Percentiles rank a stretch among this genome's conserved stretches.
Conservation (phyloP, 164 flowering plant genomes). For the Aristolochia fimbriata region DNA sequence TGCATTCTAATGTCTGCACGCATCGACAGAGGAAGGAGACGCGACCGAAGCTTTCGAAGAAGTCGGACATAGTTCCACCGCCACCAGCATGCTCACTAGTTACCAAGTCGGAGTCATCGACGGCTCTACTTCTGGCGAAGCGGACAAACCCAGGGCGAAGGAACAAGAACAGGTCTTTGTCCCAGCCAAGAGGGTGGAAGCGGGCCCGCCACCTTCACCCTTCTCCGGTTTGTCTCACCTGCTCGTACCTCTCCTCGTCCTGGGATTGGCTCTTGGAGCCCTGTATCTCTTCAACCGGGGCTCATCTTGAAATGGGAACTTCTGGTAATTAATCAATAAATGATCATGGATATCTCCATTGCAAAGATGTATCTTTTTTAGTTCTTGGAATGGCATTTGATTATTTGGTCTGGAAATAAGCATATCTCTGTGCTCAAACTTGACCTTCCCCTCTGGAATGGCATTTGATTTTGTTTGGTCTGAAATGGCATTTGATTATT, state of each 20-base stretch:
- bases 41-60: constrained; percentile 13
- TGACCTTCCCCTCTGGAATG: too few species aligned
- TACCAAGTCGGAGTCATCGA: constrained; percentile 9
- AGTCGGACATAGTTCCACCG: constrained; percentile 14
- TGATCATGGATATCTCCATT: too few species aligned
- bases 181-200: background rate
- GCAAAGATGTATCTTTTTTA: too few species aligned
- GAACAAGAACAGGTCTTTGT: background rate
- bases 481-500: too few species aligned
- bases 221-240: background rate
- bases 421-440: too few species aligned
- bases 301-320: background rate
- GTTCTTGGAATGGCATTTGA: too few species aligned
- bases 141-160: background rate
- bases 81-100: constrained; percentile 11
- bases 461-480: too few species aligned
- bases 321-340: too few species aligned
- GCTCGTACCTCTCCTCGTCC: background rate
- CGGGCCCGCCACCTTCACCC: background rate
- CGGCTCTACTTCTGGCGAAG: background rate
- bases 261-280: background rate
- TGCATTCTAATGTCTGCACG: too few species aligned
- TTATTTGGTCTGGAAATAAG: too few species aligned
- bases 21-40: constrained; percentile 1
- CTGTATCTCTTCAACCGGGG: background rate